These are phyloP conservation scores for Trypanosoma avium DNA, from an alignment of 208 protist genomes.

Conservation along the genomic window DNA sequence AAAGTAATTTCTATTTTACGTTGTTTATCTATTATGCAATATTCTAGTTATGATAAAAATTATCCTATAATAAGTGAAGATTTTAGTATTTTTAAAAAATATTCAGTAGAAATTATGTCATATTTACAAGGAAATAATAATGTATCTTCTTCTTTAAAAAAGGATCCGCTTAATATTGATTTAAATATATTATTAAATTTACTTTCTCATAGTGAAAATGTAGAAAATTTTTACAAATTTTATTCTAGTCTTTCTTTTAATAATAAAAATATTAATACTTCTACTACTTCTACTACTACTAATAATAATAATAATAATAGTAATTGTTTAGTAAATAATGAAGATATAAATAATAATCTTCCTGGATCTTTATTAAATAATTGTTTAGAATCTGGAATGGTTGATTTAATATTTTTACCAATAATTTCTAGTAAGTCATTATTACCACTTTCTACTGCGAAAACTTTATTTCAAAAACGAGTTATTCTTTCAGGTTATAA, in stretches of 20 bases:
- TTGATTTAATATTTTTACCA: conserved; percentile 25
- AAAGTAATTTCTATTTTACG: conserved; percentile 20
- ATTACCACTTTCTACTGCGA: conserved; percentile 9
- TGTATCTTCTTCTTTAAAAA: not conserved
- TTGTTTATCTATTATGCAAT: conserved; percentile 14
- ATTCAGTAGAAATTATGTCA: conserved; percentile 1
- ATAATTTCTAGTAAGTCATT: conserved; percentile 7
- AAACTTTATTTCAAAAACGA: not conserved
- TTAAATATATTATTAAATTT: conserved; percentile 9
- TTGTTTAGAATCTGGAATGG: conserved; percentile 16
- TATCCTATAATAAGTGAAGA: conserved; percentile 2
- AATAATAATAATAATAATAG: not conserved
- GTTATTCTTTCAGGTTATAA: conserved; percentile 23
- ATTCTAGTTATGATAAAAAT: not conserved
- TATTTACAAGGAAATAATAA: not conserved
- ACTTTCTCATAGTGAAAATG: not conserved
- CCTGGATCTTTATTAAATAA: conserved; percentile 6
- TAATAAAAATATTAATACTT: not conserved
- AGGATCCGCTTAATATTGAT: conserved; percentile 11
- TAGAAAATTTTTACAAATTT: not conserved
- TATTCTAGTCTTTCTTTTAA: not conserved
- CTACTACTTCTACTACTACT: not conserved
- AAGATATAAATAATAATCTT: not conserved
- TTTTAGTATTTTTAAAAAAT: conserved; percentile 9
- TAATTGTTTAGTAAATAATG: not conserved